These are phyloP conservation scores for Chlorella sp. DNA, from an alignment of 139 green algal species.

Conservation along the genomic window DNA sequence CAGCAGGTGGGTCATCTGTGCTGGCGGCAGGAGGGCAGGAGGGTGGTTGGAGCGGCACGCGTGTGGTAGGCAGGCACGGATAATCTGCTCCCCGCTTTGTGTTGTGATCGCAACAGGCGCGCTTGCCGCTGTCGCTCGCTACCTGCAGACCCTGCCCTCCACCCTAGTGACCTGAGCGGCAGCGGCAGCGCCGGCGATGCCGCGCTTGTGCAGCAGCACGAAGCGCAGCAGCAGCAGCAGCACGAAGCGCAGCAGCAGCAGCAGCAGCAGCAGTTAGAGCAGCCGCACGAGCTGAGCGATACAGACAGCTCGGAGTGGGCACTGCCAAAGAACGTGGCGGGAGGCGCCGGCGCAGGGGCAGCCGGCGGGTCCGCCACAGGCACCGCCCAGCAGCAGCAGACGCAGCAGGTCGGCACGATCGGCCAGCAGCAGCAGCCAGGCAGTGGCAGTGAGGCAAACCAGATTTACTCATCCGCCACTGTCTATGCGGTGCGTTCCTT, in stretches of 20 bases:
- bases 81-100: too few species aligned
- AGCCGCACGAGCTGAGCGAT: not conserved
- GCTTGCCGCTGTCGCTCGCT: not conserved
- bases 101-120: too few species aligned
- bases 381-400: not conserved
- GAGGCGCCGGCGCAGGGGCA: not conserved
- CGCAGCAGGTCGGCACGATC: not conserved
- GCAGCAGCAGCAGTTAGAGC: not conserved
- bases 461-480: constrained; percentile 21
- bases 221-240: not conserved
- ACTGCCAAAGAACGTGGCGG: not conserved
- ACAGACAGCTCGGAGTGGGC: not conserved
- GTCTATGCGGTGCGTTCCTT: constrained; percentile 2
- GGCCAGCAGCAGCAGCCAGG: not conserved
- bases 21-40: too few species aligned
- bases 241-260: not conserved
- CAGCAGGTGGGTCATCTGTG: not conserved
- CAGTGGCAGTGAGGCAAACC: not conserved
- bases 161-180: too few species aligned
- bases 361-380: not conserved
- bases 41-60: too few species aligned
- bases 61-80: too few species aligned
- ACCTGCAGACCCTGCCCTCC: not conserved
- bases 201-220: not conserved
- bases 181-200: too few species aligned